Evolutionary conservation across 225 moss, liverwort and hornwort genomes (phyloP).

Genomic region (Straminergon stramineum): DNA sequence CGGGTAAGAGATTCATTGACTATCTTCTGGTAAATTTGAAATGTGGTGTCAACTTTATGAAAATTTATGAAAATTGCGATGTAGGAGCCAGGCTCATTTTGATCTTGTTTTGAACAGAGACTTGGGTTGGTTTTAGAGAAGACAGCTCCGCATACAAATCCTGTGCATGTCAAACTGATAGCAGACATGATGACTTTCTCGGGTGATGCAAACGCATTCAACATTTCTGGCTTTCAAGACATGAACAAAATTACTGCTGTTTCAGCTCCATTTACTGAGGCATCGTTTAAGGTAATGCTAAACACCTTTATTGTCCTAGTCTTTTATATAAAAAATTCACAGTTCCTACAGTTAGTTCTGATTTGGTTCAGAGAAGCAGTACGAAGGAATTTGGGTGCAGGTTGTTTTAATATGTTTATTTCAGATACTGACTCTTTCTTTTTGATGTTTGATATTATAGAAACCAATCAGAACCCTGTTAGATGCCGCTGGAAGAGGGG

Average conservation of each 20-base stretch:
- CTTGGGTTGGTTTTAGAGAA: slow-evolving; percentile 58
- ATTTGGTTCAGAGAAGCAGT: background rate
- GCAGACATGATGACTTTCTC: slow-evolving; percentile 84
- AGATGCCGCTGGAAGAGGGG: slow-evolving; percentile 75
- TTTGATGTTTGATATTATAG: slow-evolving; percentile 23
- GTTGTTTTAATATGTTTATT: background rate
- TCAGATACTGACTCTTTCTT: background rate
- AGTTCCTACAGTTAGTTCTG: background rate
- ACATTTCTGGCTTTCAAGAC: slow-evolving; percentile 67
- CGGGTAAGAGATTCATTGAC: slow-evolving; percentile 29
- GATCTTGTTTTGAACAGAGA: slow-evolving; percentile 44
- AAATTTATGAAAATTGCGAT: background rate
- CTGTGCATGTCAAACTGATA: slow-evolving; percentile 61
- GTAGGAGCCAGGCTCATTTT: background rate
- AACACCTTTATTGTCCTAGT: background rate
- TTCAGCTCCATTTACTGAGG: slow-evolving; percentile 81
- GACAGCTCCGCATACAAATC: slow-evolving; percentile 43
- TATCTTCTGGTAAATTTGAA: background rate
- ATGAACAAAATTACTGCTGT: slow-evolving; percentile 44
- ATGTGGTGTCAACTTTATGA: background rate
- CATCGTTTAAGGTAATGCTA: slow-evolving; percentile 57
- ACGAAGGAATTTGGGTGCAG: background rate
- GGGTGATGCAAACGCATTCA: slow-evolving; percentile 78
- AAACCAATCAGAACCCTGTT: slow-evolving; percentile 81
- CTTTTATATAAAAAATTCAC: background rate